Evolutionary conservation across 2,329 filamentous ascomycete species (phyloP), one percentile per base, ranked within the genome.

Genomic region (Penicillium sp.): DNA sequence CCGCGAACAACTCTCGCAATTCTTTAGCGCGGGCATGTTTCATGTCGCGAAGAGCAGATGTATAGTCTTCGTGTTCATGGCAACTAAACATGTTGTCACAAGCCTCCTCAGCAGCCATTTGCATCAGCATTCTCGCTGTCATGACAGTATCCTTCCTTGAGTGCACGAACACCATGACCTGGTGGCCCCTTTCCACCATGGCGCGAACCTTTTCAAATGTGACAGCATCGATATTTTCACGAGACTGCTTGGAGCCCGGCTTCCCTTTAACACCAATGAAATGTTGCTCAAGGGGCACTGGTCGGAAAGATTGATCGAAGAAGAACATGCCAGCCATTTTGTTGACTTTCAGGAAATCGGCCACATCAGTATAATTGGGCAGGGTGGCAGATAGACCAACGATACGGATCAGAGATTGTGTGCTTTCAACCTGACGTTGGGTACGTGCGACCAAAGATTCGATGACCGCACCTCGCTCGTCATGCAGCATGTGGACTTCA

Each of bases 131-230:
- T 61, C 90, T 88, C 43, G 94, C 92, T 1, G 93, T 95, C 58
- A 89, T 84, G 62, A 96, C 86, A 0, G 95, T 99, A 65, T 99
- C 95, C 70, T 96, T 92, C 24, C 94, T 84, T 1, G 93, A 97
- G 72, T 99, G 95, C 10, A 99, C 95, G 72, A 99, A 99, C 0
- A 99, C 93, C 95, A 99, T 99, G 62, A 99, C 84, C 72, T 99
- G 94, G 67, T 99, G 94, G n/a, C 90, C 92, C 55, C 82, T 80
- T 68, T 92, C 86, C 3, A 99, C 81, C 92, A 99, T 97, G 49
- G 94, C 89, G 63, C 87, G 88, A 44, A 97, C 92, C 71, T 99
- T 99, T 62, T 97, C 92, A 69, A 95, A 99, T 0, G 91, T 86
- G 2, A 91, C 87, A 22, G 82, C 82, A 64, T 99, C 94, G 27